phyloP scores from a whole-genome alignment of 805 yeast species.

The Kluyveromyces dobzhanskii region DNA sequence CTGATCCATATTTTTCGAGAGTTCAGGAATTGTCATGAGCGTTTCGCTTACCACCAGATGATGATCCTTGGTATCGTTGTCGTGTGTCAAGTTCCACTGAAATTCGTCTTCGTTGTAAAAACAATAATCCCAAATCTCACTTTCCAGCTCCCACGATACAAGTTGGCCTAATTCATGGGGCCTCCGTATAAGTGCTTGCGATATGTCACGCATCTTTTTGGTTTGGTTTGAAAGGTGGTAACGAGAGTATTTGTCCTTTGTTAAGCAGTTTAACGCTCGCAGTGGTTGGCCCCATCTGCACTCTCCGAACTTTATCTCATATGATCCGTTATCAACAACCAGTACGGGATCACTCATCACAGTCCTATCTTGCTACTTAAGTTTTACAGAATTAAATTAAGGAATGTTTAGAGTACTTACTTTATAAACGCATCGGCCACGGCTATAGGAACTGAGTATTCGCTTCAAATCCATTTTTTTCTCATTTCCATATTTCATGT shows the following conservation, averaged over 20 bases:
- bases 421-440: no score
- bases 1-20: slow-evolving; percentile 82
- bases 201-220: slow-evolving; percentile 55
- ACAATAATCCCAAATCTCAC: slow-evolving; percentile 82
- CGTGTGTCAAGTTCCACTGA: slow-evolving; percentile 18
- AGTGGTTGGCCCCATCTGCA: slow-evolving; percentile 35
- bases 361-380: no score
- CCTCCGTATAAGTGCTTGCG: slow-evolving; percentile 65
- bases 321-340: slow-evolving; percentile 86
- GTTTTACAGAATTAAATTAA: no score
- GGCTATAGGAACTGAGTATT: no score
- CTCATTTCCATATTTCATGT: no score
- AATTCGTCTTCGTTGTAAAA: slow-evolving; percentile 40
- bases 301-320: slow-evolving; percentile 62
- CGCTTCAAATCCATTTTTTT: no score
- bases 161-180: slow-evolving; percentile 88
- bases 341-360: slow-evolving; percentile 30
- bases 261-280: slow-evolving; percentile 58
- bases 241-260: slow-evolving; percentile 67
- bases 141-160: slow-evolving; percentile 85
- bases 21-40: slow-evolving; percentile 71
- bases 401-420: no score
- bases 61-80: slow-evolving; percentile 37
- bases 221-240: slow-evolving; percentile 67
- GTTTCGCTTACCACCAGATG: slow-evolving; percentile 70